phyloP scores from a whole-genome alignment of 495 filamentous ascomycete species.

The Penicillium alfredii region DNA sequence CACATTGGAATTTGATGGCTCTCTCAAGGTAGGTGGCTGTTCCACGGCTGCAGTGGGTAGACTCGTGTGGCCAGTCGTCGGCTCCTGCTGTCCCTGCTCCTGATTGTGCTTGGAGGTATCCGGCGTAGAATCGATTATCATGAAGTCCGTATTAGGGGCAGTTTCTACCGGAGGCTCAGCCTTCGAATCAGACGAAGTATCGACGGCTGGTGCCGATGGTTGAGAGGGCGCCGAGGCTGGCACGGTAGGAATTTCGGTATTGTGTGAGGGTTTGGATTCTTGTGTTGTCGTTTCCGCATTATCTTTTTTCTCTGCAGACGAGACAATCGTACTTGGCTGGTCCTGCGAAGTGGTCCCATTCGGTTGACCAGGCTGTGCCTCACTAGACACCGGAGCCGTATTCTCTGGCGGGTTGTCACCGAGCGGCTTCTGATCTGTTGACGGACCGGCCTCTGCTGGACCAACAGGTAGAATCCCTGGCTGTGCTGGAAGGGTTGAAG shows the following conservation, averaged over 20 bases:
- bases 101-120: too few species aligned
- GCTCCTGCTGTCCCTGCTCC: too few species aligned
- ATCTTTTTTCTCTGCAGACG: background rate
- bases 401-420: background rate
- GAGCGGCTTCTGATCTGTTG: background rate
- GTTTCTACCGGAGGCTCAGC: too few species aligned
- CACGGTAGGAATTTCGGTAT: slow-evolving; percentile 1
- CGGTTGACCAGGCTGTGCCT: slow-evolving; percentile 2
- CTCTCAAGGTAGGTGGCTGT: too few species aligned
- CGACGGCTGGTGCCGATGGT: too few species aligned
- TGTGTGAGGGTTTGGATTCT: background rate
- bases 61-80: too few species aligned
- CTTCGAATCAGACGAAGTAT: too few species aligned
- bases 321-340: background rate
- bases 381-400: slow-evolving; percentile 3
- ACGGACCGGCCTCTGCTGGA: background rate
- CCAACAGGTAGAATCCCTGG: background rate
- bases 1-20: too few species aligned
- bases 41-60: too few species aligned
- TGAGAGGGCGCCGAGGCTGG: background rate
- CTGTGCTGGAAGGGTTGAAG: background rate
- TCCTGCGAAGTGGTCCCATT: background rate
- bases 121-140: too few species aligned
- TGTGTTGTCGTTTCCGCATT: too few species aligned
- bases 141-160: too few species aligned